Evolutionary conservation across 257 asterid species (phyloP), one percentile per base, ranked within the genome.

Genomic region (Solanum medicagineum): DNA sequence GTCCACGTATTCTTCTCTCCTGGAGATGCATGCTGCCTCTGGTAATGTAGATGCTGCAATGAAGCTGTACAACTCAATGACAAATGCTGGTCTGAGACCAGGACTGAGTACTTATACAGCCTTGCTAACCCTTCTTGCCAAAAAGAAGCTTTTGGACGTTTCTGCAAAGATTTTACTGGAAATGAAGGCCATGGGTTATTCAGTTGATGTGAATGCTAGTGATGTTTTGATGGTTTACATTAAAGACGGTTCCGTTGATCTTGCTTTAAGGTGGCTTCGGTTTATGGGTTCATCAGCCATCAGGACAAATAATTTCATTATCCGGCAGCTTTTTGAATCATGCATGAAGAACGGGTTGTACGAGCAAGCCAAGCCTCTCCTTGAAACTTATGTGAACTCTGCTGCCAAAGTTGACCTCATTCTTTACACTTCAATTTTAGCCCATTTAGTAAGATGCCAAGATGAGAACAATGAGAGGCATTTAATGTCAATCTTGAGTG

Each of bases 121-220:
- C 66, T 89, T 97, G 56, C 86, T 95, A 84, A 93, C 94, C 66
- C 91, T 95, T 81, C 90, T 95, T 62, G 99, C 99, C 5, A 95
- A 93, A 81, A 95, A 93, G 94, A 97, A 97, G 89, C 98, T 95
- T 19, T 93, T 97, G 47, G 99, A 97, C 83, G 97, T 97, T 87
- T 98, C 99, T 86, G 99, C 98, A 42, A 97, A 97, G 84, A 91
- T 95, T 24, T 92, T 94, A 89, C 98, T 97, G 74, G 99, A 97
- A 93, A 97, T 97, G 99, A 97, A 97, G 91, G 88, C 94, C 68
- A 92, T 94, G 98, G 99, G 99, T 74, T 97, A 97, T 89, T 92
- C 98, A 15, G 97, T 95, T 79, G 99, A 97, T 81, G 97, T 97
- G 86, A 94, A 87, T 89, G 99, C 99, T 81, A 97, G 99, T 93